Base-by-base conservation (phyloP, 257 asterid genomes). In the Jacaranda mimosifolia region DNA sequence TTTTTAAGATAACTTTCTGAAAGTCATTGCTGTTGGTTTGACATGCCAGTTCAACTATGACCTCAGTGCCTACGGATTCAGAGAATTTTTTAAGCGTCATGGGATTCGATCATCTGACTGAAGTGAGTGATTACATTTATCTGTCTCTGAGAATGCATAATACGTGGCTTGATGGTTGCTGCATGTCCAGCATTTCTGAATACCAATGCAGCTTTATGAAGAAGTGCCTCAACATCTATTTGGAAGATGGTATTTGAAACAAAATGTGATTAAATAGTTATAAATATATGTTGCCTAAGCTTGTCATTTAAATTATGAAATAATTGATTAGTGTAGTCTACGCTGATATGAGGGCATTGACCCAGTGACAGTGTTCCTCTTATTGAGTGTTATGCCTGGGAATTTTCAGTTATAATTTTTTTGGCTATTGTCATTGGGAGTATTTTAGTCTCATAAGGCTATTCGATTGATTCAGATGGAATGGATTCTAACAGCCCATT, bases 41-140 rank as follows among this genome's bases (percentile, higher is more conserved):
- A 35, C 21, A 84, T 85, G 40, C n/a, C 93, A 95, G 99, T 91
- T 86, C 90, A 90, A 87, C 80, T 79, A 86, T 43, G 93, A 90
- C 26, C 75, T 74, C 66, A 91, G 98, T 73, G 81, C 88, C 9
- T 95, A 91, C 60, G 99, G 99, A 64, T 93, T 95, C 81, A 87
- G 97, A 84, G 98, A 95, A 84, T 89, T 83, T 86, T 91, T 93
- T 92, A 93, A 89, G 89, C 92, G 89, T 46, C 81, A 93, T 48
- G 91, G 87, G 46, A 76, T 93, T 11, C 83, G 57, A 75, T 82
- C 87, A 19, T 81, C 97, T 13, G 89, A 81, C 65, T 74, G 3
- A 87, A 82, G 43, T 85, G 81, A 81, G 64, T 42, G 43, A 35
- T 58, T 1, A 35, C 13, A n/a, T 63, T 26, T 1, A 3, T 51